Percentiles rank a stretch among this genome's conserved stretches.
Conservation (phyloP, 2,329 filamentous ascomycete genomes). For the Penicillium sp. region DNA sequence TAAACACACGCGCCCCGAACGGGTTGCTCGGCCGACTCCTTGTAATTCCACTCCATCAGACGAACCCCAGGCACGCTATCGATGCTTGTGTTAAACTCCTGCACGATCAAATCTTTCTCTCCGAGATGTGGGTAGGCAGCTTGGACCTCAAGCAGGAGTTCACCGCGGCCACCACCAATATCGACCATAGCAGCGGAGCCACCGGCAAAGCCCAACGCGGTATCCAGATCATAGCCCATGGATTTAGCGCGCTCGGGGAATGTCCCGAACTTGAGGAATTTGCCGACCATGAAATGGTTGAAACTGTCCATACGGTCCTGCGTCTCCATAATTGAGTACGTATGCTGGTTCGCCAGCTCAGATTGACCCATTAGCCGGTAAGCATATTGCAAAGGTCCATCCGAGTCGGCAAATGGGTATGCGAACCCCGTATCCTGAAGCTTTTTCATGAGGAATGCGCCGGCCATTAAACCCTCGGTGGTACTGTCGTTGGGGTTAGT, state of each 20-base stretch:
- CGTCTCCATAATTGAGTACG: slow-evolving; percentile 38
- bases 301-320: slow-evolving; percentile 42
- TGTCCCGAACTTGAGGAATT: slow-evolving; percentile 36
- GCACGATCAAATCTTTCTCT: slow-evolving; percentile 32
- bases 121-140: slow-evolving; percentile 32
- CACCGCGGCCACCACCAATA: slow-evolving; percentile 40
- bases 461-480: slow-evolving; percentile 37
- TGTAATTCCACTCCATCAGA: slow-evolving; percentile 39
- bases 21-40: slow-evolving; percentile 34
- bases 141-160: slow-evolving; percentile 39
- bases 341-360: slow-evolving; percentile 31
- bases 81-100: slow-evolving; percentile 39
- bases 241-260: slow-evolving; percentile 32
- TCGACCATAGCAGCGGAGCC: slow-evolving; percentile 33
- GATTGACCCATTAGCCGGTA: slow-evolving; percentile 34
- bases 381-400: slow-evolving; percentile 38
- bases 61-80: slow-evolving; percentile 27
- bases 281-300: slow-evolving; percentile 42
- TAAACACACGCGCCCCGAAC: slow-evolving; percentile 36
- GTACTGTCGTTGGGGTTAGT: slow-evolving; percentile 24
- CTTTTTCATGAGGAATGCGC: slow-evolving; percentile 39
- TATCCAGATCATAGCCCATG: slow-evolving; percentile 35
- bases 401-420: slow-evolving; percentile 36
- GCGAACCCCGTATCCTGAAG: slow-evolving; percentile 35
- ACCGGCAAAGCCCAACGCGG: slow-evolving; percentile 12